Evolutionary conservation across 768 basidiomycete species (phyloP).

Genomic region (Tulasnella sp.): DNA sequence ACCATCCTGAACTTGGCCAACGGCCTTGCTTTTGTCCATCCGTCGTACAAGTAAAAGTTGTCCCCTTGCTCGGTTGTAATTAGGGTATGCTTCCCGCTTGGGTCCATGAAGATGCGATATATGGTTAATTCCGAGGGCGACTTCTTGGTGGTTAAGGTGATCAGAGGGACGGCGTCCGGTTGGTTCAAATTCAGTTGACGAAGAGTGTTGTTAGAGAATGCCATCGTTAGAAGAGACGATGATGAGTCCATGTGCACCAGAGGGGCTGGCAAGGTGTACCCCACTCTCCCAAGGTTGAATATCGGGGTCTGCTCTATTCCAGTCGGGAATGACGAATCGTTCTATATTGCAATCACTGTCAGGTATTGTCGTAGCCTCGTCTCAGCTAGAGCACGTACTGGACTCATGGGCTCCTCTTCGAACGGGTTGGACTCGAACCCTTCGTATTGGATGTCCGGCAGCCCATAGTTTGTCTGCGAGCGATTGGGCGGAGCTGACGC

Average conservation of each 20-base stretch:
- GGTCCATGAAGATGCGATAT: constrained; percentile 81
- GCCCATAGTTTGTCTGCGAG: constrained; percentile 27
- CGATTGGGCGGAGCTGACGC: constrained; percentile 40
- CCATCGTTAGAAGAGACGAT: constrained; percentile 82
- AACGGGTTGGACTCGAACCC: constrained; percentile 73
- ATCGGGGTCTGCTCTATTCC: constrained; percentile 31
- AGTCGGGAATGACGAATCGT: background rate
- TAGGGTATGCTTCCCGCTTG: constrained; percentile 82
- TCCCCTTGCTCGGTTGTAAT: constrained; percentile 81
- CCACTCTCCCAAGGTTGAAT: constrained; percentile 80
- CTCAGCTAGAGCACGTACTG: background rate
- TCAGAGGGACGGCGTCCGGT: constrained; percentile 73
- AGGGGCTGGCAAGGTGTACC: constrained; percentile 78
- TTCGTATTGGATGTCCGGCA: constrained; percentile 64
- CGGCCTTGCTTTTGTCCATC: constrained; percentile 70
- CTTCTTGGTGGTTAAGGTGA: constrained; percentile 46
- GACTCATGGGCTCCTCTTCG: constrained; percentile 26
- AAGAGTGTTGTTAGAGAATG: constrained; percentile 58
- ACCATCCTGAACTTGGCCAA: constrained; percentile 74
- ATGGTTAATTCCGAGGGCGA: constrained; percentile 57
- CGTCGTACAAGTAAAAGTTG: constrained; percentile 80
- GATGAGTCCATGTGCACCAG: constrained; percentile 72
- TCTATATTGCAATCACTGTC: background rate
- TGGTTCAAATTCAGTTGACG: constrained; percentile 84
- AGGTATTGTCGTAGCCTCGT: background rate